Evolutionary conservation across 345 rosid species (phyloP).

Genomic region (Nasturtium officinale): DNA sequence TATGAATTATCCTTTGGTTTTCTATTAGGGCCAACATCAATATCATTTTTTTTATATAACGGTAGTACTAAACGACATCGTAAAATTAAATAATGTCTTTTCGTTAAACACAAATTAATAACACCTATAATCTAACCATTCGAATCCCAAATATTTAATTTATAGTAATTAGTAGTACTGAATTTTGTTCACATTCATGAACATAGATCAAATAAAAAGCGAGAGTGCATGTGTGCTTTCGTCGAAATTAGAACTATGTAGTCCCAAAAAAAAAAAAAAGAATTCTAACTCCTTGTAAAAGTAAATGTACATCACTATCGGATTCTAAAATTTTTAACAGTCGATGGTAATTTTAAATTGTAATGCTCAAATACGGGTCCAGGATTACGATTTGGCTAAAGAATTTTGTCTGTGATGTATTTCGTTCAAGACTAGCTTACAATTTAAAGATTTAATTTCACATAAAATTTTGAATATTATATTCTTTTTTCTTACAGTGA

Average conservation of each 20-base stretch:
- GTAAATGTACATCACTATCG: constrained; percentile 1
- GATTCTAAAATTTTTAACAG: not conserved
- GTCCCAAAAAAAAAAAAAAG: too few species aligned
- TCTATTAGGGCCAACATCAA: not conserved
- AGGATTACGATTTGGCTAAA: not conserved
- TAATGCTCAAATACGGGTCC: not conserved
- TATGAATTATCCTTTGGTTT: constrained; percentile 17
- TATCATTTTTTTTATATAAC: not conserved
- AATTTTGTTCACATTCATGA: constrained; percentile 29
- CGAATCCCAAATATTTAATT: too few species aligned
- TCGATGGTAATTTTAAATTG: not conserved
- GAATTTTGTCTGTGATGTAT: too few species aligned
- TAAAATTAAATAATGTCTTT: constrained; percentile 17
- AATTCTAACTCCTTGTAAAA: constrained; percentile 5
- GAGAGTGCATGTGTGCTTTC: not conserved
- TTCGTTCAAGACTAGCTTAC: too few species aligned
- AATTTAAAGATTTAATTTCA: too few species aligned
- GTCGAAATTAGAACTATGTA: not conserved
- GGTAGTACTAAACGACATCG: constrained; percentile 22
- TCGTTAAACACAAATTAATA: constrained; percentile 20
- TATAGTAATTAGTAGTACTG: not conserved
- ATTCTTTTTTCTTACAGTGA: too few species aligned
- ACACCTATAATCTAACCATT: not conserved
- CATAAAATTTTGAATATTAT: too few species aligned
- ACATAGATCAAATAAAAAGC: constrained; percentile 23